Percentiles rank a stretch among this genome's conserved stretches.
phyloP scores from a whole-genome alignment of 495 filamentous ascomycete species.

The Neurospora discreta region DNA sequence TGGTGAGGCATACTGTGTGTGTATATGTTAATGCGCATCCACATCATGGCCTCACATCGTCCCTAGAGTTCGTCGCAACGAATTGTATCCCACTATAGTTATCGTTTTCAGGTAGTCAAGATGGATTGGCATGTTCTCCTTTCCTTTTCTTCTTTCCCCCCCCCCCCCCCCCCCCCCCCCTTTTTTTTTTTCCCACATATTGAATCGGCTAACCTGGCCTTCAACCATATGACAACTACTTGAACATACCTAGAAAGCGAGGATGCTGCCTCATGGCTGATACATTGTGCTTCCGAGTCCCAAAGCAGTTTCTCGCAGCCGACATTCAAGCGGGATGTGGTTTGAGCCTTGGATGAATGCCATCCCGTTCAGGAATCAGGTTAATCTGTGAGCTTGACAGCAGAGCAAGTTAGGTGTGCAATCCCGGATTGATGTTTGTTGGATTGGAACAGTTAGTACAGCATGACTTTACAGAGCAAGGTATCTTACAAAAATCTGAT shows the following conservation, averaged over 20 bases:
- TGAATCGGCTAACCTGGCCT: background rate
- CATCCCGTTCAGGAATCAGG: background rate
- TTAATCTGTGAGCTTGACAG: background rate
- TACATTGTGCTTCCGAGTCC: background rate
- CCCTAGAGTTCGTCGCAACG: background rate
- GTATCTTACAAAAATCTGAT: background rate
- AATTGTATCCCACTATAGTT: background rate
- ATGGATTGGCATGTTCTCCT: background rate
- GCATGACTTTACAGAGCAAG: background rate
- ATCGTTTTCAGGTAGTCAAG: background rate
- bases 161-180: no score
- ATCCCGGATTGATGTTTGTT: background rate
- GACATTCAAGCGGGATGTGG: background rate
- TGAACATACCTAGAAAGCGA: background rate
- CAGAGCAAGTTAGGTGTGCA: background rate
- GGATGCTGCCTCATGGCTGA: background rate
- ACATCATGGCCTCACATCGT: background rate
- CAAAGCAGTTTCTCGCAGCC: background rate
- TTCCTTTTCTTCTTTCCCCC: background rate
- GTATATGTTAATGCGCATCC: background rate
- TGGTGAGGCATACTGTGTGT: background rate
- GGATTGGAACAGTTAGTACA: background rate
- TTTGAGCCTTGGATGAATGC: background rate
- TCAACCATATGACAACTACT: background rate
- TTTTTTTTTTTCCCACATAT: no score